These are phyloP conservation scores for Colletotrichum salicis DNA, from an alignment of 2,329 filamentous ascomycete species.

Conservation along the genomic window DNA sequence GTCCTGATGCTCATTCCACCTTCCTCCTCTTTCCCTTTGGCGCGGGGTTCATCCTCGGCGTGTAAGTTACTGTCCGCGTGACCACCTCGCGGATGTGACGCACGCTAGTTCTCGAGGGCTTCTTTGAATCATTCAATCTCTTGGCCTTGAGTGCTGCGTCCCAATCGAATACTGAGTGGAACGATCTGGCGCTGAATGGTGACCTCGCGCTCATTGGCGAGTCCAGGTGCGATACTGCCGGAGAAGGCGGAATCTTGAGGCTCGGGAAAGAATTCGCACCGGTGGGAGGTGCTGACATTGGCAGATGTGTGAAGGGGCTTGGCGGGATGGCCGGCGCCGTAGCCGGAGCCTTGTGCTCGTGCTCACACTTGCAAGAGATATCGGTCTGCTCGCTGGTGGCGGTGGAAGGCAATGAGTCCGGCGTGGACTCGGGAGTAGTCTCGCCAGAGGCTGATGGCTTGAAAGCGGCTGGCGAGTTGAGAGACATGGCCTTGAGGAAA, in stretches of 20 bases:
- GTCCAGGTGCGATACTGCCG: slow-evolving; percentile 72
- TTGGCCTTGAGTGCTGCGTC: slow-evolving; percentile 75
- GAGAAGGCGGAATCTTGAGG: slow-evolving; percentile 82
- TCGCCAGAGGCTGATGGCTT: slow-evolving; percentile 62
- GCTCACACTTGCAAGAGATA: slow-evolving; percentile 67
- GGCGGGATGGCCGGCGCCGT: slow-evolving; percentile 54
- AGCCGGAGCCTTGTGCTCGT: slow-evolving; percentile 55
- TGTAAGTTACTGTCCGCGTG: slow-evolving; percentile 94
- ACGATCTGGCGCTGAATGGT: slow-evolving; percentile 75
- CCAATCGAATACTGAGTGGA: slow-evolving; percentile 82
- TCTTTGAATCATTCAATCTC: slow-evolving; percentile 69
- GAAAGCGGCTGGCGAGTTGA: slow-evolving; percentile 73
- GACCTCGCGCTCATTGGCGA: slow-evolving; percentile 80
- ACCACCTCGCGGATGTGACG: slow-evolving; percentile 88
- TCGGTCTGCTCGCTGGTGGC: slow-evolving; percentile 64
- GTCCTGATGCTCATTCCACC: slow-evolving; percentile 53
- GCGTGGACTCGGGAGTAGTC: slow-evolving; percentile 55
- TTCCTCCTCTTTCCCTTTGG: slow-evolving; percentile 94
- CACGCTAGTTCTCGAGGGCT: slow-evolving; percentile 68
- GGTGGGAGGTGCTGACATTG: slow-evolving; percentile 71
- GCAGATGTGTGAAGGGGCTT: slow-evolving; percentile 63
- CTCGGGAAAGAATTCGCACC: slow-evolving; percentile 70
- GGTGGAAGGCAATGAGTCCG: slow-evolving; percentile 52
- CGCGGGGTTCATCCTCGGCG: slow-evolving; percentile 84
- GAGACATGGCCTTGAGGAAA: slow-evolving; percentile 86